Base-by-base conservation (phyloP, 441 rosid genomes). In the Metrosideros polymorpha region DNA sequence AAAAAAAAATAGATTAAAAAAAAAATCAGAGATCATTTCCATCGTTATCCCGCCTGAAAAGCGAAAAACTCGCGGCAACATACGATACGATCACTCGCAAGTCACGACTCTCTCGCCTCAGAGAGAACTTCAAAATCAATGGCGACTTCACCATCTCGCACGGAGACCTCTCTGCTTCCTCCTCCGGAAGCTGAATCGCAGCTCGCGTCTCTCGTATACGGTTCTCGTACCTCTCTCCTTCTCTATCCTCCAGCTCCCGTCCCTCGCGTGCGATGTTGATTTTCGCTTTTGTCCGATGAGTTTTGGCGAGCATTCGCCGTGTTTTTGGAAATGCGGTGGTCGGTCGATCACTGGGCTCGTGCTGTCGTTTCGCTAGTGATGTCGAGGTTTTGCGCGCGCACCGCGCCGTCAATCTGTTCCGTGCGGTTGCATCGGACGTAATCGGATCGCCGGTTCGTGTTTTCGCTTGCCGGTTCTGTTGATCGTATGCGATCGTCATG, bases 141-240 rank as follows among this genome's bases (percentile, higher is more conserved):
- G 99, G 94, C 93, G 90, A 85, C 35, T 82, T 86, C 94, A 86
- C 89, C 92, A 29, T 86, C 91, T 61, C 91, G 84, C 55, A 29
- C 82, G 61, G 93, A 86, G 56, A 12, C 49, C 47, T 89, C 88
- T 24, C 91, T 86, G 84, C 89, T 86, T 35, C 85, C 85, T 87
- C 89, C 89, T 56, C 84, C 85, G 24, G 87, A 86, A 45, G 92
- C 92, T 35, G 98, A 93, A 47, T 97, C 97, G 83, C 93, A 89
- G 86, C 93, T 95, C n/a, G 88, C 97, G 24, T 91, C 96, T 88
- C 90, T 96, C 86, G 89, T 97, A 86, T 92, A 88, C 85, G 98
- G 99, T 96, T 88, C 17, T 57, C 61, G 2, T 29, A 61, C 75
- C 42, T 55, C 32, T 75, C 77, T 55, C 42, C 15, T 45, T 82